Conservation (phyloP, 139 green algal genomes). For the Chlorella sp. region DNA sequence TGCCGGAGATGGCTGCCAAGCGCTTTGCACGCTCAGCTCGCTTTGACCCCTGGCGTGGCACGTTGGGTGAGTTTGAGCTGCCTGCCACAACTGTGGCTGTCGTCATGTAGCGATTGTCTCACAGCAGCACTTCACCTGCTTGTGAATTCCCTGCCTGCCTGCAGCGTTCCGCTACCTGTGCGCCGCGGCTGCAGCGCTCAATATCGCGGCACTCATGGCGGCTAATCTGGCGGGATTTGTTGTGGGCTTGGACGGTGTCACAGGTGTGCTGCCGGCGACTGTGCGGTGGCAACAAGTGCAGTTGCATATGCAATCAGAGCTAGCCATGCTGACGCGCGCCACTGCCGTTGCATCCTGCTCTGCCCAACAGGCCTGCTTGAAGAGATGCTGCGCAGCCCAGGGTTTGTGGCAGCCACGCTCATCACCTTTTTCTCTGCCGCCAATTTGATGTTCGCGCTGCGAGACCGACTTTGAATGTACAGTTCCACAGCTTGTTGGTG, state of each 20-base stretch:
- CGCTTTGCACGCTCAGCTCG: conserved; percentile 3
- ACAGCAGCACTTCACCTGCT: no score
- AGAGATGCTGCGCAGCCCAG: conserved; percentile 49
- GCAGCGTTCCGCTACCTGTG: conserved; percentile 54
- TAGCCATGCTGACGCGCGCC: no score
- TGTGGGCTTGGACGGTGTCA: conserved; percentile 53
- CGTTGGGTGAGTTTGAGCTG: neutral
- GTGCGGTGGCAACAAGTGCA: no score
- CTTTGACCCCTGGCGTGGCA: conserved; percentile 1
- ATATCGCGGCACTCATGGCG: conserved; percentile 83
- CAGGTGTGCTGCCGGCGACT: no score
- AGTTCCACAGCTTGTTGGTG: no score
- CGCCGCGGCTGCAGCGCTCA: conserved; percentile 58
- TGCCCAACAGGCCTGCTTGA: conserved; percentile 29
- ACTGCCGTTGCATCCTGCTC: no score
- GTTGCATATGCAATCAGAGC: no score
- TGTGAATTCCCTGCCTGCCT: no score
- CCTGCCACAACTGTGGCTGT: no score
- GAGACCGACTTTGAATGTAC: no score
- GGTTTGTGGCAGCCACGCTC: conserved; percentile 58
- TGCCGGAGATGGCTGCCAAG: conserved; percentile 74
- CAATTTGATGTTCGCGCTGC: conserved; percentile 76
- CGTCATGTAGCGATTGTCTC: no score
- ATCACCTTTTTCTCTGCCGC: conserved; percentile 72
- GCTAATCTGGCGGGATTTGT: conserved; percentile 90